Evolutionary conservation across 169 alveolate species (phyloP).

Genomic region (Eimeria praecox): DNA sequence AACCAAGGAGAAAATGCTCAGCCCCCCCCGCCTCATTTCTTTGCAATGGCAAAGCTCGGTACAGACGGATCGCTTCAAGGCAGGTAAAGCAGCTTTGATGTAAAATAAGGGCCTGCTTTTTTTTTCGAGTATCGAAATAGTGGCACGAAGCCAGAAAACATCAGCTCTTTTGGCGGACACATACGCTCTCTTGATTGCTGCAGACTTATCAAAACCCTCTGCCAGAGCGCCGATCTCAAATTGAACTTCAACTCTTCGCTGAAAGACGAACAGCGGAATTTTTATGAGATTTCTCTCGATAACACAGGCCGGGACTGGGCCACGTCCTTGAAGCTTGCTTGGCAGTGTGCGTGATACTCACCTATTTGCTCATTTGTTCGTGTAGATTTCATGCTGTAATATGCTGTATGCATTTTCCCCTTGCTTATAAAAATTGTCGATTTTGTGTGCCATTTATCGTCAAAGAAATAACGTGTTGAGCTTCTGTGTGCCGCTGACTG

Average conservation of each 20-base stretch:
- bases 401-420: background rate
- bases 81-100: constrained; percentile 80
- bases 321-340: constrained; percentile 90
- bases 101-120: background rate
- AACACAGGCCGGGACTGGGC: constrained; percentile 90
- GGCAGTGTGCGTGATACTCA: constrained; percentile 87
- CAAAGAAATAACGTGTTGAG: background rate
- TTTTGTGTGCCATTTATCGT: background rate
- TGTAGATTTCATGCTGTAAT: background rate
- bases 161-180: background rate
- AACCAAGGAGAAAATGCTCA: constrained; percentile 73
- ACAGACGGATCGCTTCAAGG: constrained; percentile 89
- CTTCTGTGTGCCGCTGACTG: background rate
- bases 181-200: background rate
- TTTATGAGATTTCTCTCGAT: constrained; percentile 92
- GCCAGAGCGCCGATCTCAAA: constrained; percentile 87
- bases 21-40: constrained; percentile 76
- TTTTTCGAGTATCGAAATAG: background rate
- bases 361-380: background rate
- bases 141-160: background rate
- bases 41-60: constrained; percentile 84
- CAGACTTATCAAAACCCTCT: constrained; percentile 73
- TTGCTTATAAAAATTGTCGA: background rate
- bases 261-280: constrained; percentile 89
- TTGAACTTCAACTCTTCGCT: constrained; percentile 90